Evolutionary conservation across 139 green algal species (phyloP).

Genomic region (Tetradesmus obliquus): DNA sequence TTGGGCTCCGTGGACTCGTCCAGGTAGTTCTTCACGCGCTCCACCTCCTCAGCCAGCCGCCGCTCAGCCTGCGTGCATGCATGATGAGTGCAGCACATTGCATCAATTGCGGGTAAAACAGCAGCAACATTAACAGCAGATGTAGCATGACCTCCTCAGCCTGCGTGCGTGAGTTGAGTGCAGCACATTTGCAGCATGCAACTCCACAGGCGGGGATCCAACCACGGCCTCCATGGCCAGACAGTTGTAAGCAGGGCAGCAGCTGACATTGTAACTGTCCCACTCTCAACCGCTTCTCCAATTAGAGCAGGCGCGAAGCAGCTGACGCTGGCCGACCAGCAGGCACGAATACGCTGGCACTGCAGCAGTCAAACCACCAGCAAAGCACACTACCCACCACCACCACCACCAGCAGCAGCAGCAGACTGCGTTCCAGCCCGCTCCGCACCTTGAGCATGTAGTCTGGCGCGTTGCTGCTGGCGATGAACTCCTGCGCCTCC

Average conservation of each 20-base stretch:
- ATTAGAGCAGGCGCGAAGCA: background rate
- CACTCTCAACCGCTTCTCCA: too few species aligned
- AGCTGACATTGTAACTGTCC: too few species aligned
- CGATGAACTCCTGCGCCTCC: conserved; percentile 87
- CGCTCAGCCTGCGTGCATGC: conserved; percentile 69
- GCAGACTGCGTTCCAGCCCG: background rate
- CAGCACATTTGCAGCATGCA: background rate
- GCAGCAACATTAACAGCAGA: background rate
- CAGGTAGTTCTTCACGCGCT: conserved; percentile 89
- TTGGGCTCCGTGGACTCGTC: conserved; percentile 82
- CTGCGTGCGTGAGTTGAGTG: conserved; percentile 1
- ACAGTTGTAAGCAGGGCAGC: too few species aligned
- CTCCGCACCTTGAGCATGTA: conserved; percentile 80
- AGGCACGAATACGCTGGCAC: background rate
- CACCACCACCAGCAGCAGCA: background rate
- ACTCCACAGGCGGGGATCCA: background rate
- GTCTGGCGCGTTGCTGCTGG: conserved; percentile 82
- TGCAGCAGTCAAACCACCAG: background rate
- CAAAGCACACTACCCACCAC: background rate
- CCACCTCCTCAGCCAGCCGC: conserved; percentile 91
- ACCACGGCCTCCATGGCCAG: too few species aligned
- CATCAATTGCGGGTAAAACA: background rate
- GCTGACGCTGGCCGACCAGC: background rate
- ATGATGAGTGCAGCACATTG: background rate
- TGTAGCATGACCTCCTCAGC: conserved; percentile 72